Evolutionary conservation across 768 basidiomycete species (phyloP), one percentile per base, ranked within the genome.

Genomic region (Pleurotus citrinopileatus): DNA sequence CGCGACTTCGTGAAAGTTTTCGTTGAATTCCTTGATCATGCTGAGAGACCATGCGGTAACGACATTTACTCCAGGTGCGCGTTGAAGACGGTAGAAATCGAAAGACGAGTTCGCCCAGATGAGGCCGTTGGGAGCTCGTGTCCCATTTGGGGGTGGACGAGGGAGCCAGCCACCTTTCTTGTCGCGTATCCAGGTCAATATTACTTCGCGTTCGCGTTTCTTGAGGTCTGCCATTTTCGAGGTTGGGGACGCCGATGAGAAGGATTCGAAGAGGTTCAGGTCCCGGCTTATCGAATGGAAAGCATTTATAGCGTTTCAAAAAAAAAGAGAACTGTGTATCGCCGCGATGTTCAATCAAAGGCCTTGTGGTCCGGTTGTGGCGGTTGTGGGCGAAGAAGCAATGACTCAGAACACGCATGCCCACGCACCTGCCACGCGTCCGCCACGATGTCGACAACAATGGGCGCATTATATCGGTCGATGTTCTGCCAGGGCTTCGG

Each of bases 191-290:
- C 48, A 50, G 5, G 10, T 20, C 13, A 25, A 22, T 13, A 9
- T 4, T 2, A 50, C 36, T 28, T 29, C 2, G 20, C 48, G 28
- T 22, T 25, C 20, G 3, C 48, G 48, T 32, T 50, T 23, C 27
- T 50, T 13, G n/a, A 50, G 23, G 46, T 55, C 12, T 44, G 38
- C 26, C 45, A 48, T n/a, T 37, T 34, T 27, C 44, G 55, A n/a
- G n/a, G n/a, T n/a, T n/a, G n/a, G n/a, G n/a, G n/a, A n/a, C n/a
- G n/a, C n/a, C n/a, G n/a, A n/a, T n/a, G n/a, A n/a, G n/a, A n/a
- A n/a, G n/a, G n/a, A n/a, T n/a, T n/a, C n/a, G n/a, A n/a, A n/a
- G n/a, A n/a, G n/a, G n/a, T n/a, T n/a, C n/a, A n/a, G n/a, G n/a
- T n/a, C n/a, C n/a, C n/a, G n/a, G n/a, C n/a, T n/a, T n/a, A n/a